Base-by-base conservation (phyloP, 306 rosid genomes). In the Quercus aquifolioides region DNA sequence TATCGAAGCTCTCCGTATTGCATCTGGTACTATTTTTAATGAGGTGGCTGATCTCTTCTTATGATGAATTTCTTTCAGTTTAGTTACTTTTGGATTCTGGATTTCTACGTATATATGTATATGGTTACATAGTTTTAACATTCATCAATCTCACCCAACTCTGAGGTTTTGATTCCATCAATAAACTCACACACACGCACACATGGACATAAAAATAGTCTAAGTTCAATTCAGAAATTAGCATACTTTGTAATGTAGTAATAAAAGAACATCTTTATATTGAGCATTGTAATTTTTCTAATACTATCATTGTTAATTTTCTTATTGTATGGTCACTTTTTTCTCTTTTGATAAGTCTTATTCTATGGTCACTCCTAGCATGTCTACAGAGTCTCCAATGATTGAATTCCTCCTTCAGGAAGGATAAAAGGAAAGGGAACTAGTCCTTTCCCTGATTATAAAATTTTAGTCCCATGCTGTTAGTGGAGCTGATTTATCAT, bases 1-100 rank as follows among this genome's bases (percentile, higher is more conserved):
- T 83, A 81, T 95, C 74, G 90, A 90, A 79, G 87, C 79, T 89
- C 94, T 95, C 78, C 88, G 84, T 4, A 76, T 95, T 80, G 99
- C 98, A 68, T 95, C 96, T 51, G 98, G 99, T 82, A 90, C 99
- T 55, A 93, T 95, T 78, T 92, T 76, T 84, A 93, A 95, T 15
- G 96, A 93, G 98, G 98, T 95, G 81, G 56, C 78, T 76, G 38
- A 74, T 85, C 86, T 77, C 60, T 80, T 75, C 80, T 62, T 57
- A 72, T 8, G 8, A 54, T 52, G 62, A 62, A n/a, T 62, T 55
- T 25, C 19, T 70, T 23, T 58, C 49, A 18, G 69, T 57, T 46
- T 63, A 38, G 7, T 11, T 58, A 12, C 43, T 31, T 7, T 79
- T 14, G 65, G 25, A 6, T 12, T 5, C 57, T 68, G 13, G 5